Evolutionary conservation across 2,329 filamentous ascomycete genomes (phyloP).

Genomic region (Paracoccidioides lutzii): DNA sequence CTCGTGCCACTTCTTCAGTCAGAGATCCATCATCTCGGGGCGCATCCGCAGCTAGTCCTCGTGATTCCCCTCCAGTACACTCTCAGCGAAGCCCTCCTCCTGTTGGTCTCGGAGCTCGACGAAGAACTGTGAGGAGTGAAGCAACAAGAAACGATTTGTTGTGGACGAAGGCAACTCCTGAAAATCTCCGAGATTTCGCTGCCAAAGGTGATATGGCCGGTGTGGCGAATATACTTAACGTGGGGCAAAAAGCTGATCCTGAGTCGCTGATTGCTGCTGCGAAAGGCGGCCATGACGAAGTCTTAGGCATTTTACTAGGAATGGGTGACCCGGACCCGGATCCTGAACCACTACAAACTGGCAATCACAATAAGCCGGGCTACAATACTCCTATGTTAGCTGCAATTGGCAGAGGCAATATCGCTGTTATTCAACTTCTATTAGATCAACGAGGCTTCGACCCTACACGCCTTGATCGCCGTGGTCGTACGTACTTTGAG

Average conservation of each 20-base stretch:
- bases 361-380: slow-evolving; percentile 44
- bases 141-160: slow-evolving; percentile 38
- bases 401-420: slow-evolving; percentile 77
- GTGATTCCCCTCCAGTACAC: slow-evolving; percentile 29
- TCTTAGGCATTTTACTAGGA: slow-evolving; percentile 64
- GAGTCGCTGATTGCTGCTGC: slow-evolving; percentile 84
- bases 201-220: slow-evolving; percentile 38
- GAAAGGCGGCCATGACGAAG: slow-evolving; percentile 77
- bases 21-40: slow-evolving; percentile 31
- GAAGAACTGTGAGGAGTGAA: slow-evolving; percentile 38
- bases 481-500: slow-evolving; percentile 73
- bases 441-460: slow-evolving; percentile 69
- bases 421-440: slow-evolving; percentile 70
- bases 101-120: slow-evolving; percentile 19
- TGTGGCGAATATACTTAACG: slow-evolving; percentile 37
- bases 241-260: slow-evolving; percentile 52
- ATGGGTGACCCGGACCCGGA: slow-evolving; percentile 55
- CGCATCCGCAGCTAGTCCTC: slow-evolving; percentile 33
- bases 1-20: slow-evolving; percentile 14
- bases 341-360: slow-evolving; percentile 47
- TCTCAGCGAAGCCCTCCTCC: slow-evolving; percentile 26
- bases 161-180: slow-evolving; percentile 39
- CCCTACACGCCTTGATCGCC: slow-evolving; percentile 58
- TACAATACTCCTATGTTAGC: slow-evolving; percentile 86
- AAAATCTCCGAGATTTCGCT: slow-evolving; percentile 37